Evolutionary conservation across 2,329 filamentous ascomycete genomes (phyloP), one percentile per base, ranked within the genome.

Genomic region (Cordyceps cicadae): DNA sequence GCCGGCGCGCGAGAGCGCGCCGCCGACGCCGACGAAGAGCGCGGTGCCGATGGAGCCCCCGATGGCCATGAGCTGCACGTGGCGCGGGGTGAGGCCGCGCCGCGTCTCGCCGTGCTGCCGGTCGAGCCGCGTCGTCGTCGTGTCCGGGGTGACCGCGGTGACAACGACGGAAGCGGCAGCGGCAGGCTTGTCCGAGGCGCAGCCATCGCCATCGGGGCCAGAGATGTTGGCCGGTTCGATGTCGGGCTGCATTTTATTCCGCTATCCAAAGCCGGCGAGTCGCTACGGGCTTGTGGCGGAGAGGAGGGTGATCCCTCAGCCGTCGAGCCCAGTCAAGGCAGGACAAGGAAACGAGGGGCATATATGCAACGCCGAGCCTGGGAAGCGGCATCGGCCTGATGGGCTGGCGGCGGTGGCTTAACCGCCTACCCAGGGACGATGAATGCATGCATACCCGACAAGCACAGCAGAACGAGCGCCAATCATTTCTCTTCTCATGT

Each of bases 61-160:
- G 17, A 79, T 77, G 45, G 77, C 77, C 76, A 79, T 79, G 61
- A 79, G 75, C 64, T 79, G 77, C 24, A 79, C 77, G 63, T 79
- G 76, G 17, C 76, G 75, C 29, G 75, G 71, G 17, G 69, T 69
- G 34, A 73, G 68, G 54, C 71, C 71, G 53, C 71, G 70, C 17
- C 68, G 62, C n/a, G 71, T 73, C 63, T 70, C 66, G 24, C 71
- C 71, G 55, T 73, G 71, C 60, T 68, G 63, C 41, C 46, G 19
- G 48, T 61, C 60, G 19, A 61, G 60, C 17, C 50, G 45, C 29
- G 59, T 50, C n/a, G 59, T 55, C 29, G 59, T 50, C 11, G 59
- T 55, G 52, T 39, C 19, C 2, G 52, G 51, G 51, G 26, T 3
- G 26, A 6, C 26, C 3, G 26, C 26, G 3, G 26, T 6, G 26